phyloP scores from a whole-genome alignment of 345 rosid genomes.

The Brassica juncea region DNA sequence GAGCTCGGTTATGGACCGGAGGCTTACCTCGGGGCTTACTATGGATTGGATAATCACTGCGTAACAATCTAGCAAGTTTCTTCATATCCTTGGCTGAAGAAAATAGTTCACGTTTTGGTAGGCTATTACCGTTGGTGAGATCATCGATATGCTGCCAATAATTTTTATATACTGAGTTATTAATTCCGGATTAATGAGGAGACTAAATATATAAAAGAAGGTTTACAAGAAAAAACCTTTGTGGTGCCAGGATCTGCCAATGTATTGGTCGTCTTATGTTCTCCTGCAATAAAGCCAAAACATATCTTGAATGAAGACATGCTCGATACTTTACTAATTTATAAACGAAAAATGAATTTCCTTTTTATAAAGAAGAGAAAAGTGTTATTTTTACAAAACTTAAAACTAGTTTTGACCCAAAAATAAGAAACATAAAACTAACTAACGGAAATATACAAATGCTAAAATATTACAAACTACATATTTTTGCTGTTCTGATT shows the following conservation, averaged over 20 bases:
- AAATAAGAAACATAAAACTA: background rate
- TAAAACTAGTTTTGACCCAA: background rate
- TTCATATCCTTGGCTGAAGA: background rate
- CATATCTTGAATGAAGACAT: constrained; percentile 23
- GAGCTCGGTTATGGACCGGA: constrained; percentile 5
- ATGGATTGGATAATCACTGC: constrained; percentile 6
- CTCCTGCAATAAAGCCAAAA: constrained; percentile 27
- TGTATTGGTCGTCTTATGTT: constrained; percentile 8
- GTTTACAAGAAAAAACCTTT: constrained; percentile 30
- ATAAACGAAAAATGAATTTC: background rate
- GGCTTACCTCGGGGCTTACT: constrained; percentile 9
- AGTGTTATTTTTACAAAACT: background rate
- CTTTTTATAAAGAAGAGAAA: background rate
- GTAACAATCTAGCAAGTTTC: constrained; percentile 13
- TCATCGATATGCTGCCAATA: constrained; percentile 11
- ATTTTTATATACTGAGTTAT: background rate
- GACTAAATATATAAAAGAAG: background rate
- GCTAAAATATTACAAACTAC: constrained; percentile 13
- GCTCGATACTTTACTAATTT: background rate
- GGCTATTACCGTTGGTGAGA: background rate
- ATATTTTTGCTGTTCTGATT: background rate
- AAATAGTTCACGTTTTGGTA: background rate
- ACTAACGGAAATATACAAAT: background rate
- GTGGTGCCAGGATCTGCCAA: constrained; percentile 22
- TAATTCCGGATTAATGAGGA: background rate